phyloP scores from a whole-genome alignment of 306 rosid genomes.

The Cicer judaicum region DNA sequence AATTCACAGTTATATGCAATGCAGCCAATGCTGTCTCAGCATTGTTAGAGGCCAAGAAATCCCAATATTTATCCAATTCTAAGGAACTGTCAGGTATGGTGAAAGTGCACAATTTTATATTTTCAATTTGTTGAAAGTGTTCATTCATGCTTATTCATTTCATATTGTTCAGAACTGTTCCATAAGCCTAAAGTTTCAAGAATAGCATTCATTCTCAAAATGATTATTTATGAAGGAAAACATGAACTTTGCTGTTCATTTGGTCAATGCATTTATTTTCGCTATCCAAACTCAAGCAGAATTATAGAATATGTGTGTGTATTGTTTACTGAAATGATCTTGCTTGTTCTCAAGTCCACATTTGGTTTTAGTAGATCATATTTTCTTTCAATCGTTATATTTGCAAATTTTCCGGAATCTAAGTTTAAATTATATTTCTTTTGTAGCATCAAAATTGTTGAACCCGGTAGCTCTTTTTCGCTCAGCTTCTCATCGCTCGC shows the following conservation, averaged over 20 bases:
- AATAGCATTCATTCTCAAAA: slow-evolving; percentile 16
- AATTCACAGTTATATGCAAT: slow-evolving; percentile 68
- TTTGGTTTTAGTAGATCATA: not conserved
- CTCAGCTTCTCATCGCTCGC: slow-evolving; percentile 72
- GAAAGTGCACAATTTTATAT: slow-evolving; percentile 9
- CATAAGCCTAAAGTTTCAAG: slow-evolving; percentile 6
- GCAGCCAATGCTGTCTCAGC: slow-evolving; percentile 79
- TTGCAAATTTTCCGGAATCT: slow-evolving; percentile 30
- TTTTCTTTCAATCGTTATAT: slow-evolving; percentile 10
- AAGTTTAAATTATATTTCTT: slow-evolving; percentile 31
- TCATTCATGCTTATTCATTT: slow-evolving; percentile 30
- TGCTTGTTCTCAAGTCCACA: not conserved
- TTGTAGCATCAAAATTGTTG: slow-evolving; percentile 81
- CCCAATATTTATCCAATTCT: slow-evolving; percentile 56
- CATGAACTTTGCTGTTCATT: slow-evolving; percentile 18
- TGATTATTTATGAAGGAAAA: slow-evolving; percentile 14
- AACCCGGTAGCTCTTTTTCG: slow-evolving; percentile 92
- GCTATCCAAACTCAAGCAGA: slow-evolving; percentile 19
- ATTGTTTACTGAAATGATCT: not conserved
- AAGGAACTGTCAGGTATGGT: slow-evolving; percentile 76
- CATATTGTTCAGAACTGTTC: slow-evolving; percentile 4
- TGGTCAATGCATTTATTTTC: slow-evolving; percentile 16
- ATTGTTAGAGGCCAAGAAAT: slow-evolving; percentile 74
- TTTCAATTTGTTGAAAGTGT: slow-evolving; percentile 25
- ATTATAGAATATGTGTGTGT: not conserved